Percentiles rank a stretch among this genome's conserved stretches.
phyloP scores from a whole-genome alignment of 352 stramenopile species.

The Globisporangium viniferum region DNA sequence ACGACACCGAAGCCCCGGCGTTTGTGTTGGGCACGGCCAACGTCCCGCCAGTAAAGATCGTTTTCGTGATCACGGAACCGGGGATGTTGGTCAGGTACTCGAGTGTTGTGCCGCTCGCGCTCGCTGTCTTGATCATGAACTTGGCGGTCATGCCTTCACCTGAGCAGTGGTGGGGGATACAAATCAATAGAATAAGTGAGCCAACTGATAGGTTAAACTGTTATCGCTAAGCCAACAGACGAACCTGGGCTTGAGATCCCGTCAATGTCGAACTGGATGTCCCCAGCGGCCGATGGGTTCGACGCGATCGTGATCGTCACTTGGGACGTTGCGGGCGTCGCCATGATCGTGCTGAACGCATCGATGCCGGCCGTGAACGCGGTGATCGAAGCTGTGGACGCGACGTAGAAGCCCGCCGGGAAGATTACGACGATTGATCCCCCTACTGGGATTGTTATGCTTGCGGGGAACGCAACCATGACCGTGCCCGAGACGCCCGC shows the following conservation, averaged over 20 bases:
- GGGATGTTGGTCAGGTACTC: constrained; percentile 33
- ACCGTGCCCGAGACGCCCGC: constrained; percentile 34
- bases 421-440: constrained; percentile 35
- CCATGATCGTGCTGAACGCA: constrained; percentile 21
- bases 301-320: constrained; percentile 37
- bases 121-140: constrained; percentile 41
- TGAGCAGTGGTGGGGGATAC: constrained; percentile 11
- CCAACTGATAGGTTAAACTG: background rate
- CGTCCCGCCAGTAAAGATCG: constrained; percentile 21
- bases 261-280: constrained; percentile 42
- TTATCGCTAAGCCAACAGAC: too few relatives aligned
- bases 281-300: constrained; percentile 18
- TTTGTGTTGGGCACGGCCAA: constrained; percentile 26
- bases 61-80: constrained; percentile 28
- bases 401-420: constrained; percentile 45
- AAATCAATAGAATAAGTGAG: background rate
- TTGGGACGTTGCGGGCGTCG: constrained; percentile 23
- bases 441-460: constrained; percentile 24
- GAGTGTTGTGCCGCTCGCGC: constrained; percentile 23
- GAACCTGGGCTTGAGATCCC: constrained; percentile 53
- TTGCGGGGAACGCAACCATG: constrained; percentile 36
- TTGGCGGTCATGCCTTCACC: constrained; percentile 34
- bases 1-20: constrained; percentile 30
- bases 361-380: constrained; percentile 26
- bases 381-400: constrained; percentile 15